A percentile compares a stretch with the other conserved stretches of the same genome.
phyloP scores from a whole-genome alignment of 2,329 filamentous ascomycete species.

The Neofusicoccum laricinum region DNA sequence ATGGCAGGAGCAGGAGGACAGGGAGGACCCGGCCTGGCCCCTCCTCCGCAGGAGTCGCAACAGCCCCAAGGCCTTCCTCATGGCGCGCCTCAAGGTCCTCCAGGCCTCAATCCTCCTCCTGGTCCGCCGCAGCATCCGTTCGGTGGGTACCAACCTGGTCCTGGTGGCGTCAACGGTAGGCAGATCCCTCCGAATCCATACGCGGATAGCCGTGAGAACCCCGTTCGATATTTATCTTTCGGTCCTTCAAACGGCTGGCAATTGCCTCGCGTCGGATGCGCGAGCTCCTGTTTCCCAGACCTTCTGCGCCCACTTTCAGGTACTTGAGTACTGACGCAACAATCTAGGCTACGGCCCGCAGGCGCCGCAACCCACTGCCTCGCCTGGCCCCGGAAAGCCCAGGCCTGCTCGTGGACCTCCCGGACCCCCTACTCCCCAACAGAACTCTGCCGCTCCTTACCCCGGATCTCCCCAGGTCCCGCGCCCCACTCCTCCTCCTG shows the following conservation, averaged over 20 bases:
- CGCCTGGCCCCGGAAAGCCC: slow-evolving; percentile 72
- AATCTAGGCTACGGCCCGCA: slow-evolving; percentile 71
- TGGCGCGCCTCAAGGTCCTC: slow-evolving; percentile 74
- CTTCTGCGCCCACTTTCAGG: slow-evolving; percentile 23
- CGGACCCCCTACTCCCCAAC: slow-evolving; percentile 84
- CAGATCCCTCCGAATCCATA: slow-evolving; percentile 22
- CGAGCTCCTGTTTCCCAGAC: slow-evolving; percentile 4
- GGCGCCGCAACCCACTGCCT: slow-evolving; percentile 79
- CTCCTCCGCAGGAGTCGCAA: slow-evolving; percentile 61
- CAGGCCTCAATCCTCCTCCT: slow-evolving; percentile 54
- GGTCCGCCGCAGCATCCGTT: slow-evolving; percentile 65
- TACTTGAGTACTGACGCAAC: neutral
- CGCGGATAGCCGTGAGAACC: slow-evolving; percentile 9
- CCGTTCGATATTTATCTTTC: slow-evolving; percentile 11
- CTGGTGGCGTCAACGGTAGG: slow-evolving; percentile 61
- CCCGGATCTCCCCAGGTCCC: slow-evolving; percentile 86
- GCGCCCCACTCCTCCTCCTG: slow-evolving; percentile 69
- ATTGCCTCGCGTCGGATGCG: slow-evolving; percentile 4
- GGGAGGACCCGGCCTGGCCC: slow-evolving; percentile 76
- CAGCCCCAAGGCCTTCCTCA: slow-evolving; percentile 60
- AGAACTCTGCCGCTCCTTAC: slow-evolving; percentile 83
- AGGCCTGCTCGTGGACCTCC: slow-evolving; percentile 59
- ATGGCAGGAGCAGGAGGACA: slow-evolving; percentile 86
- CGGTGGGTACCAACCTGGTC: slow-evolving; percentile 68
- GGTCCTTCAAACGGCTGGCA: slow-evolving; percentile 9